phyloP scores from a whole-genome alignment of 1,139 yeast genomes.

The Diutina sp. region DNA sequence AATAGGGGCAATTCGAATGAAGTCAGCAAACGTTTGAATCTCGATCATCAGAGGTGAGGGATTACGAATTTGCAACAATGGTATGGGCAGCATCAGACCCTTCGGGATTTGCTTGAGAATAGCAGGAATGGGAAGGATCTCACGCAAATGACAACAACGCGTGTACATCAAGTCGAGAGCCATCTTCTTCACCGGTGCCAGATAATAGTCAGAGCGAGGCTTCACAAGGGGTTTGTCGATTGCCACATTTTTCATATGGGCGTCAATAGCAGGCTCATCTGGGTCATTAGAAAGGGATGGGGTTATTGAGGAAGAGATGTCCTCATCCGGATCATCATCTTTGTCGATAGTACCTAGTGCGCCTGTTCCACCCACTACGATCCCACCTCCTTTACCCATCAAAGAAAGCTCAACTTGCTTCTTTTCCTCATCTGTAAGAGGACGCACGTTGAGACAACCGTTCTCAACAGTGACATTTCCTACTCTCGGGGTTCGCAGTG shows the following conservation, averaged over 20 bases:
- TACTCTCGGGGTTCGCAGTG: slow-evolving; percentile 49
- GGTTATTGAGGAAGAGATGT: slow-evolving; percentile 10
- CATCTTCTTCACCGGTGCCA: slow-evolving; percentile 29
- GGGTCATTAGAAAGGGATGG: slow-evolving; percentile 7
- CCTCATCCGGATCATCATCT: slow-evolving; percentile 8
- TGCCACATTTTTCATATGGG: slow-evolving; percentile 12
- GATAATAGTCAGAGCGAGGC: slow-evolving; percentile 11
- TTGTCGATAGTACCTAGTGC: slow-evolving; percentile 28
- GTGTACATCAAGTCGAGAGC: slow-evolving; percentile 57
- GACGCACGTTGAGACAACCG: slow-evolving; percentile 50
- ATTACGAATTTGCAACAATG: slow-evolving; percentile 50
- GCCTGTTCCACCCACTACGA: slow-evolving; percentile 32
- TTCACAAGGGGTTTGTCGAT: slow-evolving; percentile 38
- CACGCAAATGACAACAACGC: slow-evolving; percentile 51
- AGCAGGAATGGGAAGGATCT: slow-evolving; percentile 44
- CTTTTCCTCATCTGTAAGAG: slow-evolving; percentile 50
- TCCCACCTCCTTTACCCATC: slow-evolving; percentile 50
- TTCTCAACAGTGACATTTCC: slow-evolving; percentile 60
- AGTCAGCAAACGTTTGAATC: slow-evolving; percentile 63
- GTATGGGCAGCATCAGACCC: slow-evolving; percentile 57
- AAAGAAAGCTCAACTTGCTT: slow-evolving; percentile 26
- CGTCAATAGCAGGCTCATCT: slow-evolving; percentile 30
- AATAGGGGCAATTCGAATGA: slow-evolving; percentile 61
- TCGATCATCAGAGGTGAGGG: slow-evolving; percentile 69
- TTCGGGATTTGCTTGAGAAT: slow-evolving; percentile 55